These are phyloP conservation scores for Sporisorium iseilematis-ciliati DNA, from an alignment of 1,284 basidiomycete species.

Conservation along the genomic window DNA sequence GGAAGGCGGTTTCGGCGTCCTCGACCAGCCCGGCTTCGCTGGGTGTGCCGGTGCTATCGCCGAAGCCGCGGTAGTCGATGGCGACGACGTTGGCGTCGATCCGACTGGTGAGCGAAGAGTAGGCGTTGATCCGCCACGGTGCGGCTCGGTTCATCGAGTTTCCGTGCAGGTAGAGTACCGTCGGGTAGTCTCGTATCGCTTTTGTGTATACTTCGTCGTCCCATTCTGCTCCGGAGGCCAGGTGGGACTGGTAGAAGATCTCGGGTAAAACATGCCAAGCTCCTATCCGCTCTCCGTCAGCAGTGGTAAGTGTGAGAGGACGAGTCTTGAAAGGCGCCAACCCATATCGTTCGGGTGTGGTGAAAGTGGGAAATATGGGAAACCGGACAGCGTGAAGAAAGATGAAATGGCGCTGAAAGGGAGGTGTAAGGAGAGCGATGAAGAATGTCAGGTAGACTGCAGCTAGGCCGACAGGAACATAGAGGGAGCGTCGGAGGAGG, in stretches of 20 bases:
- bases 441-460: slow-evolving; percentile 48
- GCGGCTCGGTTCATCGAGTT: slow-evolving; percentile 84
- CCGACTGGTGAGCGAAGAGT: slow-evolving; percentile 76
- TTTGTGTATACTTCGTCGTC: slow-evolving; percentile 30
- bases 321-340: slow-evolving; percentile 80
- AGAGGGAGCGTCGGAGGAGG: slow-evolving; percentile 18
- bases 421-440: slow-evolving; percentile 35
- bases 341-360: slow-evolving; percentile 33
- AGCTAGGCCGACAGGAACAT: slow-evolving; percentile 18
- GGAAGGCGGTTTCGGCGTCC: slow-evolving; percentile 85
- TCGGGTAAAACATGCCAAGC: slow-evolving; percentile 90
- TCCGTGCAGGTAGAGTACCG: slow-evolving; percentile 79
- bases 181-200: slow-evolving; percentile 50
- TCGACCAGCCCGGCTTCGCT: slow-evolving; percentile 79
- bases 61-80: slow-evolving; percentile 93
- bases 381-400: slow-evolving; percentile 53
- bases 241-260: slow-evolving; percentile 73
- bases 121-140: slow-evolving; percentile 76
- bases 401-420: slow-evolving; percentile 45
- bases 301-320: slow-evolving; percentile 79
- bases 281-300: slow-evolving; percentile 83
- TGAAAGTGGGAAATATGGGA: slow-evolving; percentile 44
- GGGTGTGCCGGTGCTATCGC: slow-evolving; percentile 83
- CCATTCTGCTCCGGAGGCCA: slow-evolving; percentile 56
- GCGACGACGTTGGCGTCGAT: slow-evolving; percentile 82